Conservation (phyloP, 148 eudicot species). For the Fagopyrum tataricum region DNA sequence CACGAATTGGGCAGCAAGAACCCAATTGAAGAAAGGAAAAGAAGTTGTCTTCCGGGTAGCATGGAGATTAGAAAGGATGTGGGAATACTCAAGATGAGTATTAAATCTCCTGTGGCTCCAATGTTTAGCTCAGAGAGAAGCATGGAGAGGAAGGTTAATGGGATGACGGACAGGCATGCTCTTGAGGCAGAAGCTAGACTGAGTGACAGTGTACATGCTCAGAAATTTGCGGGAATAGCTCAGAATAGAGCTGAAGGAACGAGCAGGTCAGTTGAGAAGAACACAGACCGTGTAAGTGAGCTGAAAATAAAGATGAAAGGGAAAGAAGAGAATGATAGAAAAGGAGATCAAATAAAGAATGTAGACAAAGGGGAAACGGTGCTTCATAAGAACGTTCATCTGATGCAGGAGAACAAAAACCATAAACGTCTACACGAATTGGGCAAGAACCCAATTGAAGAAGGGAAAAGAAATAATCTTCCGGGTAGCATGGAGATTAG, state of each 20-base stretch:
- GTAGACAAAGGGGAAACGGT: not conserved
- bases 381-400: conserved; percentile 24
- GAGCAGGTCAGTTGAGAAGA: no score
- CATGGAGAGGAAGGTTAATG: conserved; percentile 22
- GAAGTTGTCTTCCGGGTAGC: conserved; percentile 25
- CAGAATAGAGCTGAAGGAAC: no score
- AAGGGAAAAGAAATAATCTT: conserved; percentile 38
- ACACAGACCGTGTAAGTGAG: no score
- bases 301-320: no score
- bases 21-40: conserved; percentile 43
- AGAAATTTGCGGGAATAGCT: not conserved
- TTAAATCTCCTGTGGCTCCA: conserved; percentile 20
- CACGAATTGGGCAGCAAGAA: conserved; percentile 47
- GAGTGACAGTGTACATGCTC: no score
- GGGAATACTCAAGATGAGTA: conserved; percentile 22
- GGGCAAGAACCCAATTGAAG: conserved; percentile 43
- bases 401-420: conserved; percentile 24
- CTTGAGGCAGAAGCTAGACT: no score
- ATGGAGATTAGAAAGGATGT: conserved; percentile 27
- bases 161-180: no score
- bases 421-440: conserved; percentile 41
- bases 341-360: no score
- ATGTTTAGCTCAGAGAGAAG: conserved; percentile 28
- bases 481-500: conserved; percentile 16
- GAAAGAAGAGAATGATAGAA: no score